Conservation (phyloP, 1,284 basidiomycete genomes). For the Marasmius sp. region DNA sequence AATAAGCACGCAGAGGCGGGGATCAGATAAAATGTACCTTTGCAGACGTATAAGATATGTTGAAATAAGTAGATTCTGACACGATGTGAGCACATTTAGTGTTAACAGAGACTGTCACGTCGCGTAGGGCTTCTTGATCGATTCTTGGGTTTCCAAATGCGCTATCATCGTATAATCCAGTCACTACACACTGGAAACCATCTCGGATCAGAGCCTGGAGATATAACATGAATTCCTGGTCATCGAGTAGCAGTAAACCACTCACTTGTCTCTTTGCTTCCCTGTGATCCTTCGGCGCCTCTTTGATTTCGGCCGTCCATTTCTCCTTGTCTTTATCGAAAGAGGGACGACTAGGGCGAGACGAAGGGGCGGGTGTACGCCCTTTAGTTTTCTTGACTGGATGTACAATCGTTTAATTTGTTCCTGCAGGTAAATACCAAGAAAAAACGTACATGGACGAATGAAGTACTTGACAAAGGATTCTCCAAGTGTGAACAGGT, state of each 20-base stretch:
- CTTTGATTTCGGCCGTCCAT: neutral
- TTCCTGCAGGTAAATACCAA: neutral
- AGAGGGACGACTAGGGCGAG: neutral
- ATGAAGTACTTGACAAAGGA: neutral
- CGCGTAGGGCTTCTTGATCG: neutral
- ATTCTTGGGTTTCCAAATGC: neutral
- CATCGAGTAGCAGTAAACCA: neutral
- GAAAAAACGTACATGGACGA: neutral
- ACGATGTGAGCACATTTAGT: constrained; percentile 9
- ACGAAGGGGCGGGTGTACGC: neutral
- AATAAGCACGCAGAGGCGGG: neutral
- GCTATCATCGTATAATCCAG: constrained; percentile 18
- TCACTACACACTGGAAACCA: constrained; percentile 25
- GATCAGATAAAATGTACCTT: neutral
- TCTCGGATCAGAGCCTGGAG: constrained; percentile 28
- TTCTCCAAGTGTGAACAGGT: neutral
- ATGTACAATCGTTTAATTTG: neutral
- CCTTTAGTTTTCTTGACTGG: constrained; percentile 4
- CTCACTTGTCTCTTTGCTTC: constrained; percentile 2
- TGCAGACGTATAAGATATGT: neutral
- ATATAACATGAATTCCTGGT: neutral
- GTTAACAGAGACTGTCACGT: neutral
- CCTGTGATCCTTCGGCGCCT: neutral
- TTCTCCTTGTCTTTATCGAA: neutral
- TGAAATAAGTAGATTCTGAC: constrained; percentile 2